These are phyloP conservation scores for Phoma herbarum DNA, from an alignment of 2,329 filamentous ascomycete genomes.

Conservation along the genomic window DNA sequence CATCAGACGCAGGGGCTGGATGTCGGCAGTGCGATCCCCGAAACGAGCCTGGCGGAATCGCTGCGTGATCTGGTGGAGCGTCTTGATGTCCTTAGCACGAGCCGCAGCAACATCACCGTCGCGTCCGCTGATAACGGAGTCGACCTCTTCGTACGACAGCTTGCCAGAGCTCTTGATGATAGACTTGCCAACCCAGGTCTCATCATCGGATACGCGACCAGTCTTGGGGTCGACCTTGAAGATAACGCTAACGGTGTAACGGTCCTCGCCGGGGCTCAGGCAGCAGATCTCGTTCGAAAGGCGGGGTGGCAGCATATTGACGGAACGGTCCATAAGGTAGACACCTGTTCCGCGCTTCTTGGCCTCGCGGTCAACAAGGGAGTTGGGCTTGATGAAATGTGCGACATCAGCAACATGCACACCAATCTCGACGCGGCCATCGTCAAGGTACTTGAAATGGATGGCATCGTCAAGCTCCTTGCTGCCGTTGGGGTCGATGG, in stretches of 20 bases:
- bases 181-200: constrained; percentile 92
- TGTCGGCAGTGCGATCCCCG: constrained; percentile 77
- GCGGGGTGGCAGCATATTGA: constrained; percentile 85
- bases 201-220: constrained; percentile 80
- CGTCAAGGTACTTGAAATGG: constrained; percentile 83
- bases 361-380: constrained; percentile 93
- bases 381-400: constrained; percentile 96
- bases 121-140: constrained; percentile 76
- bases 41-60: constrained; percentile 92
- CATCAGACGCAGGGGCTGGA: constrained; percentile 85
- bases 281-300: constrained; percentile 89
- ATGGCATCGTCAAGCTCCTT: constrained; percentile 91
- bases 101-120: constrained; percentile 72
- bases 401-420: constrained; percentile 94
- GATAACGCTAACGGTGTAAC: constrained; percentile 89
- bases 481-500: constrained; percentile 87
- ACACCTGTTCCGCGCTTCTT: constrained; percentile 98
- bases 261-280: constrained; percentile 83
- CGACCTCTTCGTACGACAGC: constrained; percentile 84
- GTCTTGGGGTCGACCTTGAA: constrained; percentile 88
- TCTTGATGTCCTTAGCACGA: constrained; percentile 78
- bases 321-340: constrained; percentile 89
- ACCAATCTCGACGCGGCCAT: constrained; percentile 92
- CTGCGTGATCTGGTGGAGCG: constrained; percentile 80
- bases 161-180: constrained; percentile 92